A percentile compares a stretch with the other conserved stretches of the same genome.
These are phyloP conservation scores for Acorus calamus DNA, from an alignment of 106 monocot genomes.

Conservation along the genomic window DNA sequence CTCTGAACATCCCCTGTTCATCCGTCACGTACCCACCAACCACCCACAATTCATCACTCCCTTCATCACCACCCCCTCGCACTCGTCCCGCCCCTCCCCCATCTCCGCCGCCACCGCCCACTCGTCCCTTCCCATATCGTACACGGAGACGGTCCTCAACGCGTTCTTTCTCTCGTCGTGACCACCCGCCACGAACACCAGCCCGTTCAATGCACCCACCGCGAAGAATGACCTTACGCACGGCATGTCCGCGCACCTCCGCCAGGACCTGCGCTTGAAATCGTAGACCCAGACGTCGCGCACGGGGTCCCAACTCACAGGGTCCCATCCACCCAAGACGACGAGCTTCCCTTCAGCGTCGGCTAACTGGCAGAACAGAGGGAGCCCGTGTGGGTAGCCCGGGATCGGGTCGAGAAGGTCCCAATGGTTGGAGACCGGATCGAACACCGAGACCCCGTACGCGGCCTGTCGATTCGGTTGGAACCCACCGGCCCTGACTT, in stretches of 20 bases:
- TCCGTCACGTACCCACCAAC: slow-evolving; percentile 52
- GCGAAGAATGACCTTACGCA: slow-evolving; percentile 42
- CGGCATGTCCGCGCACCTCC: slow-evolving; percentile 30
- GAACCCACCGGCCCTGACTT: neutral
- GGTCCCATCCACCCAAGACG: slow-evolving; percentile 45
- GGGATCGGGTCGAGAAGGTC: slow-evolving; percentile 24
- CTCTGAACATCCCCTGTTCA: slow-evolving; percentile 28
- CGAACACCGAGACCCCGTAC: slow-evolving; percentile 26
- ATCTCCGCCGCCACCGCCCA: slow-evolving; percentile 51
- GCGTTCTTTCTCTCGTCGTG: slow-evolving; percentile 83
- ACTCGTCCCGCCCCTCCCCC: slow-evolving; percentile 58
- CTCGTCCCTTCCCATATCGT: slow-evolving; percentile 51
- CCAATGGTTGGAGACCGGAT: slow-evolving; percentile 29
- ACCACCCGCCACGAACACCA: slow-evolving; percentile 59
- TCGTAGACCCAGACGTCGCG: slow-evolving; percentile 40
- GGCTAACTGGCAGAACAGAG: slow-evolving; percentile 43
- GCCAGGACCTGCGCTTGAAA: slow-evolving; percentile 36
- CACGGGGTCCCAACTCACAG: too few species aligned
- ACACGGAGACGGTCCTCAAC: slow-evolving; percentile 44
- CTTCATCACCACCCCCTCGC: slow-evolving; percentile 26
- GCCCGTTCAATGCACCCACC: slow-evolving; percentile 10
- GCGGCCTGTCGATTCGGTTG: neutral
- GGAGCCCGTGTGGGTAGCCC: slow-evolving; percentile 20
- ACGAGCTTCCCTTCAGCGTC: slow-evolving; percentile 14
- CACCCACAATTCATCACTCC: slow-evolving; percentile 25